phyloP scores from a whole-genome alignment of 306 rosid species.

The Abrus precatorius region DNA sequence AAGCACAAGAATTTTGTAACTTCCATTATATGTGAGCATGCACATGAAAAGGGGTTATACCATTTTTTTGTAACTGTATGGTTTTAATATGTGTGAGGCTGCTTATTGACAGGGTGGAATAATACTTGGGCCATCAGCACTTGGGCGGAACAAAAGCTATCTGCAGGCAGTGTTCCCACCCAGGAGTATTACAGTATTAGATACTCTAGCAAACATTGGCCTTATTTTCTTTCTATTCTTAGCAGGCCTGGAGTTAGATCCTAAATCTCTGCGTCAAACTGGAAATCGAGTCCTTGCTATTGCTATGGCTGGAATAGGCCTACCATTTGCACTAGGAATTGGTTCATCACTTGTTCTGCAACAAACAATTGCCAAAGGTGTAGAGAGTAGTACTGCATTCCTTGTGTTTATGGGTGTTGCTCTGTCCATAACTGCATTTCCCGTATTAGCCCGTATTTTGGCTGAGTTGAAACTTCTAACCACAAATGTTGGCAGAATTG shows the following conservation, averaged over 20 bases:
- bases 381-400: conserved; percentile 55
- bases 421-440: conserved; percentile 90
- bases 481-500: conserved; percentile 77
- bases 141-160: conserved; percentile 77
- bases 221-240: conserved; percentile 84
- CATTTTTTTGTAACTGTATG: background rate
- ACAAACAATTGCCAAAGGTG: conserved; percentile 75
- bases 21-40: conserved; percentile 5
- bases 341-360: conserved; percentile 76
- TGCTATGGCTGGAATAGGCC: conserved; percentile 77
- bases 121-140: conserved; percentile 85
- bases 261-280: conserved; percentile 67
- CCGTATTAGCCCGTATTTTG: conserved; percentile 87
- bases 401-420: conserved; percentile 95
- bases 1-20: background rate
- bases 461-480: conserved; percentile 92
- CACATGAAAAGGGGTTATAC: conserved; percentile 6
- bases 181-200: conserved; percentile 78
- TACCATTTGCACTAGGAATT: conserved; percentile 84
- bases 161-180: conserved; percentile 76
- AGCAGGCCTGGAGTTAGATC: conserved; percentile 83
- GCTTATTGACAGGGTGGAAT: conserved; percentile 78
- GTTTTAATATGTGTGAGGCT: conserved; percentile 3
- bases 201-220: conserved; percentile 91
- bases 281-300: conserved; percentile 74